Base-by-base conservation (phyloP, 2,329 filamentous ascomycete genomes). In the Arthrinium puccinioides region DNA sequence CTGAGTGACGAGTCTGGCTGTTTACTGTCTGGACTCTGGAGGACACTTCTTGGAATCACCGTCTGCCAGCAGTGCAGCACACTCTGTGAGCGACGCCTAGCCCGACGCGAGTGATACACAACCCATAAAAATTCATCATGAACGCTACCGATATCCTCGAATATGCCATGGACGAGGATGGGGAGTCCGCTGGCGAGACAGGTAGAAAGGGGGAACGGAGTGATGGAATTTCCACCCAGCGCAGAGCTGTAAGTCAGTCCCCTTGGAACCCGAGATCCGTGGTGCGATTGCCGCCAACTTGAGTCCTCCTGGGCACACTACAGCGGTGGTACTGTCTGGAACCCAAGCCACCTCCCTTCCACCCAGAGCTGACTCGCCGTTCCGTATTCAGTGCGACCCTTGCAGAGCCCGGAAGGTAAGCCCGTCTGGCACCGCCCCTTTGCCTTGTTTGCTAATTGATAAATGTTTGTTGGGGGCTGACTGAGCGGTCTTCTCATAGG, bases 321-420 rank as follows among this genome's bases (percentile, higher is more conserved):
- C 15, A 10, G 21, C 30, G 30, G 30, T 19, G 13, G n/a, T 21
- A 15, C 30, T 14, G 19, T 21, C 14, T 6, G 23, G 10, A 13
- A 18, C 30, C 25, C 18, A 19, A 14, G 13, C 8, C 13, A 9
- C 5, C 30, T 14, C 30, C 16, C 25, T 4, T 13, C n/a, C 10
- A 31, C 28, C 16, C 28, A 19, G 7, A 13, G 4, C 14, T 13
- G 28, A n/a, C 21, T 3, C 14, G 18, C 29, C n/a, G 16, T 4
- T 9, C 10, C 10, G 3, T 15, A 15, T 32, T 16, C 4, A 36
- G 33, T 36, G 33, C 15, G 33, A 36, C 23, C 33, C 33, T 4
- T 36, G 33, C 26, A 23, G 33, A 11, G 33, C 33, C 20, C 24
- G 33, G 28, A 36, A 36, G 33, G 33, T 36, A 9, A 20, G 33